Evolutionary conservation across 495 filamentous ascomycete genomes (phyloP), one percentile per base, ranked within the genome.

Genomic region (Xylaria palmicola): DNA sequence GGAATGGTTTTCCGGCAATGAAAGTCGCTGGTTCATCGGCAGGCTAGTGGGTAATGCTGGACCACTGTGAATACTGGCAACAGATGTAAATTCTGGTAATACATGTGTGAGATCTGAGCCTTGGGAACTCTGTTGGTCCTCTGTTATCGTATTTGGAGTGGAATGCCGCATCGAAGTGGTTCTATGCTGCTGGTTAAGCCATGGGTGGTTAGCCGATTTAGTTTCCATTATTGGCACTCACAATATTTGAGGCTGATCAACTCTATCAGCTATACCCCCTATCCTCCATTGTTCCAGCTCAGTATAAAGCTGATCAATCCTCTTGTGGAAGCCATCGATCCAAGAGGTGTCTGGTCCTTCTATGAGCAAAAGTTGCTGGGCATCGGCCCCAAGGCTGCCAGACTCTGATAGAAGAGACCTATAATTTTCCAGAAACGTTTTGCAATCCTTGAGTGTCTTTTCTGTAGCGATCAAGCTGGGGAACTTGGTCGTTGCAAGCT

Each of bases 391-490:
- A 1, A 56, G 32, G 4, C 56, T 51, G 26, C 45, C 39, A 27
- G 29, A 47, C 47, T 60, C 26, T 15, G 40, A 55, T 6, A 68
- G 56, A 10, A 62, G 52, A 34, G 45, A 54, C 20, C 57, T 59
- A 66, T 68, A 68, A n/a, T 68, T 57, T 32, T 40, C 59, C 26
- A 68, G 64, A 45, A 68, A 68, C 6, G 50, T 20, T 41, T 68
- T 63, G 43, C 60, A 66, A n/a, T 68, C 66, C 13, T 34, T 66
- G 15, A 68, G 58, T 29, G 66, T 68, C 20, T 68, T 61, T 59
- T 59, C 51, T 36, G 64, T 50, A 40, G 60, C 36, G 39, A 22
- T 34, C 22, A 57, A 62, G 34, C 64, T 60, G 9, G 56, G 60
- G 32, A 56, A 62, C 3, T 24, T 15, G 17, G 54, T 45, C n/a